Percentiles rank a stretch among this genome's conserved stretches.
These are phyloP conservation scores for Rhododendron henanense DNA, from an alignment of 148 eudicot species.

Conservation along the genomic window DNA sequence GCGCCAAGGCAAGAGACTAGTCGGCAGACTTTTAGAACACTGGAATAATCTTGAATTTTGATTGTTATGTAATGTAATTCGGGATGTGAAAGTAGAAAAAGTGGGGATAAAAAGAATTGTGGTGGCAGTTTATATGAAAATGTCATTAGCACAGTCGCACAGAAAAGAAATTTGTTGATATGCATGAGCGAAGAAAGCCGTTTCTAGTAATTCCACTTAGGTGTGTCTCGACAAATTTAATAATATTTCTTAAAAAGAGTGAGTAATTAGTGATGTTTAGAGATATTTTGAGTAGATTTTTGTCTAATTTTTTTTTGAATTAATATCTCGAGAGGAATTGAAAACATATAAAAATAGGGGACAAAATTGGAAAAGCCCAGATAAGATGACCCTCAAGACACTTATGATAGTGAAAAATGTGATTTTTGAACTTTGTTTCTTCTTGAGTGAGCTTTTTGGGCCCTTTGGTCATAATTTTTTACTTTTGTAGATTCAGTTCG, in stretches of 20 bases:
- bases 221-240: background rate
- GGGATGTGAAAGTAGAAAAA: background rate
- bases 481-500: background rate
- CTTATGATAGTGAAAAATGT: background rate
- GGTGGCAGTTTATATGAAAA: background rate
- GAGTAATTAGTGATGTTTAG: background rate
- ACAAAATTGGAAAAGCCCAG: background rate
- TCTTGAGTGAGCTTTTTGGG: background rate
- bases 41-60: too few species aligned
- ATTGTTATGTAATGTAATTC: too few species aligned
- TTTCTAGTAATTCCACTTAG: background rate
- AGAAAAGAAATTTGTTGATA: background rate
- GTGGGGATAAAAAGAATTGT: background rate
- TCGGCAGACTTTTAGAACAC: background rate
- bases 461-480: background rate
- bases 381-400: background rate
- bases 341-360: background rate
- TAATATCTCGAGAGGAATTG: background rate
- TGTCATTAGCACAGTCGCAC: background rate
- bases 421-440: background rate
- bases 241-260: background rate
- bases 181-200: background rate
- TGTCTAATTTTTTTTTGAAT: background rate
- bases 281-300: background rate
- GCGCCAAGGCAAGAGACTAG: too few species aligned